Evolutionary conservation across 1,284 basidiomycete species (phyloP).

Genomic region (Phellinidium pouzarii): DNA sequence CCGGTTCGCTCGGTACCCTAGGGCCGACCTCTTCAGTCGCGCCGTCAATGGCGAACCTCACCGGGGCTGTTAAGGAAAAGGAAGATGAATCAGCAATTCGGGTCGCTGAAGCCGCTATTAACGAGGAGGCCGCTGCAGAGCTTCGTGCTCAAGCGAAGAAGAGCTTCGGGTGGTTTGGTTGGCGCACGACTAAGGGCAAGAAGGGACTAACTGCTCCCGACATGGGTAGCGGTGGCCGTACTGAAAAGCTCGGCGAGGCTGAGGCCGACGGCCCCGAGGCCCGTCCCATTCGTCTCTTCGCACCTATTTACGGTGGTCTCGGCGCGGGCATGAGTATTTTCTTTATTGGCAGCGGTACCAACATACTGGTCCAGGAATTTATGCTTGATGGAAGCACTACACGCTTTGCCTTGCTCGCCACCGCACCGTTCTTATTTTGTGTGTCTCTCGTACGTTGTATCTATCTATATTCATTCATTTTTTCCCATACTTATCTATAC

Average conservation of each 20-base stretch:
- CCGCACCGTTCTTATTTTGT: slow-evolving; percentile 65
- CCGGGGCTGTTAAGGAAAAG: slow-evolving; percentile 2
- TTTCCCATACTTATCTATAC: background rate
- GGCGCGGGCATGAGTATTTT: slow-evolving; percentile 58
- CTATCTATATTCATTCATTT: background rate
- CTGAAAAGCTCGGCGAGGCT: slow-evolving; percentile 32
- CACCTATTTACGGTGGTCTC: slow-evolving; percentile 71
- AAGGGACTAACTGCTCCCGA: slow-evolving; percentile 5
- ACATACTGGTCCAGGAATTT: slow-evolving; percentile 56
- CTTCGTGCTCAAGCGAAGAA: slow-evolving; percentile 10
- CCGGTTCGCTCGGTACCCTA: slow-evolving; percentile 28
- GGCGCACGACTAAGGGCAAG: slow-evolving; percentile 17
- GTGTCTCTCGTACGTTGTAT: slow-evolving; percentile 54
- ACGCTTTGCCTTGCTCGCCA: slow-evolving; percentile 59
- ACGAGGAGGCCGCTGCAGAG: background rate
- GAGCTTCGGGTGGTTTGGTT: slow-evolving; percentile 17
- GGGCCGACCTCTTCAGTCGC: background rate
- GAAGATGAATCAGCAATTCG: background rate
- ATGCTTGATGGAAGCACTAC: slow-evolving; percentile 56
- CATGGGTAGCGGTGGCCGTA: slow-evolving; percentile 35
- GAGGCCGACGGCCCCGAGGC: slow-evolving; percentile 42
- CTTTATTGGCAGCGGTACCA: slow-evolving; percentile 55
- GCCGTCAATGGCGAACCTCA: slow-evolving; percentile 5
- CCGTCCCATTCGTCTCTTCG: slow-evolving; percentile 66
- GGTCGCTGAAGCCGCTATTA: background rate